Conservation (phyloP, 2,329 filamentous ascomycete species). For the Arthroderma sp. region DNA sequence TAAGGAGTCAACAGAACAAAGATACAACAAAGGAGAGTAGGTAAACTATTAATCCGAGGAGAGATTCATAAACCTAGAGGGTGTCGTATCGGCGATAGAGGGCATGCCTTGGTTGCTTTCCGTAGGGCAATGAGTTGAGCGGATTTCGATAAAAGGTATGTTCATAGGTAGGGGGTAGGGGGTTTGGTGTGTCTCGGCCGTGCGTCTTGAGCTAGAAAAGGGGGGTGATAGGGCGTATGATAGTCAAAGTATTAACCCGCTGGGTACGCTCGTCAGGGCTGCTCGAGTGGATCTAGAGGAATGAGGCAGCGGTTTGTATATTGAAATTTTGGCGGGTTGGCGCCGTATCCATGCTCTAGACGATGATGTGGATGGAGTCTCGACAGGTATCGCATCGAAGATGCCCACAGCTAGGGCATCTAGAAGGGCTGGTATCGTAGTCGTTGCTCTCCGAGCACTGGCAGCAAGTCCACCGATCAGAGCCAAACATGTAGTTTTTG, state of each 20-base stretch:
- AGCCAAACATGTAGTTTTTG: not conserved
- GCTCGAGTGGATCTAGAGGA: not conserved
- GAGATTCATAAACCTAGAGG: too few species aligned
- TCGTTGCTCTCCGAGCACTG: not conserved
- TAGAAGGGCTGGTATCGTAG: not conserved
- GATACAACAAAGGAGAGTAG: not conserved
- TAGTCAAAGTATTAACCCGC: too few species aligned
- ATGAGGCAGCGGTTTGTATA: not conserved
- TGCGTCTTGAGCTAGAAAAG: not conserved
- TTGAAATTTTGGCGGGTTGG: not conserved
- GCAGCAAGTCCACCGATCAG: slow-evolving; percentile 3
- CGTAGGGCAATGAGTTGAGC: not conserved
- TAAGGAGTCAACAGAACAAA: not conserved
- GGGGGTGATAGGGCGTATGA: too few species aligned
- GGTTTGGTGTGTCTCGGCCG: not conserved
- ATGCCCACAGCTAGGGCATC: not conserved
- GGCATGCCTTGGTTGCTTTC: not conserved
- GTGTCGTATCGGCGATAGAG: not conserved
- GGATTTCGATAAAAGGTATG: not conserved
- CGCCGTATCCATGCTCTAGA: not conserved
- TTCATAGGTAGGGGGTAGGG: not conserved
- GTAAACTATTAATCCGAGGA: not conserved
- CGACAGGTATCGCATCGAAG: not conserved
- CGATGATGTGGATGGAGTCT: not conserved
- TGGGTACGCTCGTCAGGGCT: not conserved